Percentiles rank a stretch among this genome's conserved stretches.
Evolutionary conservation across 768 basidiomycete species (phyloP).

Genomic region (Daedaleopsis sinensis): DNA sequence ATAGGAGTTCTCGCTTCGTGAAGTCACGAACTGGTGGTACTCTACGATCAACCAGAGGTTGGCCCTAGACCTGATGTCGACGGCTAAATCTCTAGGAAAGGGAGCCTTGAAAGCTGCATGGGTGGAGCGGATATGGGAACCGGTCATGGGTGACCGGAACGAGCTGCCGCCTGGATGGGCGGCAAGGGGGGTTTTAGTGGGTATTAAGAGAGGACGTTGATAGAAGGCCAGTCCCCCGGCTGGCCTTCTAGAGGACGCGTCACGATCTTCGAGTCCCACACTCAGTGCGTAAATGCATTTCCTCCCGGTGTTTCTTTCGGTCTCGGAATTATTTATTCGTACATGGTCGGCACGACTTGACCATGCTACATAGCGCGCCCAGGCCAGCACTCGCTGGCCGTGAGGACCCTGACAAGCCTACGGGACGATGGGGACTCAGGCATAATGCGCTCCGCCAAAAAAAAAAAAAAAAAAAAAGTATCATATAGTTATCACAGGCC

Average conservation of each 20-base stretch:
- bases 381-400: not conserved
- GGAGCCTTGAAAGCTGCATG: not conserved
- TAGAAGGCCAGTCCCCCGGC: not conserved
- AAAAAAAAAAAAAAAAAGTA: no score
- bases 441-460: no score
- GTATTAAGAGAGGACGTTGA: not conserved
- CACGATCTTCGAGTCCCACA: not conserved
- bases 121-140: not conserved
- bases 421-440: not conserved
- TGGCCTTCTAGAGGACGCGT: not conserved
- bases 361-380: not conserved
- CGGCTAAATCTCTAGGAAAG: not conserved
- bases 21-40: not conserved
- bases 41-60: not conserved
- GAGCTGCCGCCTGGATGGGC: not conserved
- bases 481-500: no score
- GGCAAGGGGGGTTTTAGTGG: not conserved
- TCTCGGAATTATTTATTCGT: not conserved
- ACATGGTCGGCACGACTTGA: not conserved
- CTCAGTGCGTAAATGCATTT: slow-evolving; percentile 4
- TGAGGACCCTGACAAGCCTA: not conserved
- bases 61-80: not conserved
- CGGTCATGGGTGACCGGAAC: not conserved
- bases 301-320: not conserved
- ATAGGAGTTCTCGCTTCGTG: not conserved